phyloP scores from a whole-genome alignment of 1,284 basidiomycete species.

The Gomphus bonarii region DNA sequence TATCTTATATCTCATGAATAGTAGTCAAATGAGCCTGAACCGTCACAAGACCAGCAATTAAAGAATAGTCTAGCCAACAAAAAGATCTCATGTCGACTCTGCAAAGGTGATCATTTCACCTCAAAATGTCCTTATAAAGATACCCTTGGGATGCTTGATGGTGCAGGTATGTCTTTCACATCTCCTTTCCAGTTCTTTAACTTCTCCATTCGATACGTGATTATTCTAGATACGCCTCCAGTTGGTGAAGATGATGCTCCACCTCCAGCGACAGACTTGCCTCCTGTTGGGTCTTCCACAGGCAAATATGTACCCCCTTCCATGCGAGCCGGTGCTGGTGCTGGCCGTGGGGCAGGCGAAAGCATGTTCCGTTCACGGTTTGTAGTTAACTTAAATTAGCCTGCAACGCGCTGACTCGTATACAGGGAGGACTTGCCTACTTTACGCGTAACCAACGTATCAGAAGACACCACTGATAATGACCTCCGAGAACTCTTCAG shows the following conservation, averaged over 20 bases:
- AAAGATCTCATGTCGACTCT: conserved; percentile 88
- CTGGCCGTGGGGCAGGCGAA: conserved; percentile 64
- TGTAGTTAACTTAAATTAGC: conserved; percentile 24
- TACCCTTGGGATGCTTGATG: conserved; percentile 72
- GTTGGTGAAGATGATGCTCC: conserved; percentile 43
- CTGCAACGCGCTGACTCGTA: background rate
- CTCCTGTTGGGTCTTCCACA: conserved; percentile 14
- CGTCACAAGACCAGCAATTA: conserved; percentile 58
- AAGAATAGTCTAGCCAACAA: conserved; percentile 60
- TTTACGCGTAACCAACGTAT: conserved; percentile 94
- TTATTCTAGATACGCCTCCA: conserved; percentile 31
- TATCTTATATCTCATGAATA: background rate
- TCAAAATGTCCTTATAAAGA: conserved; percentile 99
- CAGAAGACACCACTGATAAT: conserved; percentile 90
- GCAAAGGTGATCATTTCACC: conserved; percentile 97
- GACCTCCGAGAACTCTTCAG: conserved; percentile 91
- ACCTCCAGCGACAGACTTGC: conserved; percentile 21
- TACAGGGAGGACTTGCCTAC: conserved; percentile 87
- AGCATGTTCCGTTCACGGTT: conserved; percentile 56
- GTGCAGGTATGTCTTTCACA: conserved; percentile 31
- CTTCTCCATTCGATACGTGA: background rate
- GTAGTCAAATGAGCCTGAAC: conserved; percentile 53
- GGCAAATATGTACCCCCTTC: conserved; percentile 89
- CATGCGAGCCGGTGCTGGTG: conserved; percentile 60
- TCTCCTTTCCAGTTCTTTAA: conserved; percentile 9